Percentiles rank a stretch among this genome's conserved stretches.
Evolutionary conservation across 108 stramenopile species (phyloP).

Genomic region (Cyclostephanos tholiformis): DNA sequence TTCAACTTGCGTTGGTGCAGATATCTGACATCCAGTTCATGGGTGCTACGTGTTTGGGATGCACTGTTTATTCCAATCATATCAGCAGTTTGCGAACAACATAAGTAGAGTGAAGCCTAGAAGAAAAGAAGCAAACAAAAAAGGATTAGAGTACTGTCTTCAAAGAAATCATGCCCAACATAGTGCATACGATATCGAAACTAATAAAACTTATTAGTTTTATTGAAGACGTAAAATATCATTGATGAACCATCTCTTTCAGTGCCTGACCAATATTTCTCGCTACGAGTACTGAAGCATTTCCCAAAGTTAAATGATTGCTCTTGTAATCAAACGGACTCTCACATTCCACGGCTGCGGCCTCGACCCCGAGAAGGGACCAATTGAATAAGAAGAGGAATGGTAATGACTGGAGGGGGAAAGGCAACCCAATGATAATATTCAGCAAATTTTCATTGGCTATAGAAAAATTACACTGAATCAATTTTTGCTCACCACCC

Average conservation of each 20-base stretch:
- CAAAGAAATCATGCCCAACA: too few species aligned
- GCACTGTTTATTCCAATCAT: too few species aligned
- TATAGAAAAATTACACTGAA: neutral
- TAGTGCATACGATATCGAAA: too few species aligned
- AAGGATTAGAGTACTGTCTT: too few species aligned
- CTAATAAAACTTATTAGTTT: too few species aligned
- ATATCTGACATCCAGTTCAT: too few species aligned
- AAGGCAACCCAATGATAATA: neutral
- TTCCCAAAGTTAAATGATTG: conserved; percentile 53
- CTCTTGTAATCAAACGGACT: conserved; percentile 37
- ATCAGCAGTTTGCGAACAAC: too few species aligned
- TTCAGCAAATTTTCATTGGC: neutral
- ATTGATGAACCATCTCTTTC: conserved; percentile 9
- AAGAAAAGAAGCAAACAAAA: too few species aligned
- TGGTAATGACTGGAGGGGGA: conserved; percentile 22
- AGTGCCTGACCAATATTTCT: conserved; percentile 38
- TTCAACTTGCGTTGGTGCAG: too few species aligned
- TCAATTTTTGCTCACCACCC: conserved; percentile 17
- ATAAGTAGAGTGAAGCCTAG: too few species aligned
- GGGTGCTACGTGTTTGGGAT: too few species aligned
- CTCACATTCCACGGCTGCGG: conserved; percentile 55
- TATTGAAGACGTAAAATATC: too few species aligned
- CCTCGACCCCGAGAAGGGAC: conserved; percentile 52
- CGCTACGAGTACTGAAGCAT: conserved; percentile 19
- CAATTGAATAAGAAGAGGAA: conserved; percentile 33